Evolutionary conservation across 306 rosid genomes (phyloP), one percentile per base, ranked within the genome.

Genomic region (Pachyrhizus erosus): DNA sequence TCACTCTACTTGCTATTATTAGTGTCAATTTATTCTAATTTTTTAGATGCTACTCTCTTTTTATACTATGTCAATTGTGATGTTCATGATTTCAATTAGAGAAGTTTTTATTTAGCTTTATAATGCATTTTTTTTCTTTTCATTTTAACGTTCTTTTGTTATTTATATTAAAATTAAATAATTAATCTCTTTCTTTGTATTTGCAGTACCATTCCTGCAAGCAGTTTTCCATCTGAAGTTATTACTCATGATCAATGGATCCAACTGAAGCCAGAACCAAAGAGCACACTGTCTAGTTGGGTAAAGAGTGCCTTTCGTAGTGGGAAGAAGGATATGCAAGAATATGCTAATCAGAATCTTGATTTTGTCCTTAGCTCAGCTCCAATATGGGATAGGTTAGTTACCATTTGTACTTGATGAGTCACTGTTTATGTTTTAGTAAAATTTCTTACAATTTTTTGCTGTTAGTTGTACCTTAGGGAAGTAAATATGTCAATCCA

Each of bases 341-440:
- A 89, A 74, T 89, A 96, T 55, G 17, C 78, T 40, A 85, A 78
- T 76, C 91, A 92, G 84, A 89, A 91, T 86, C 91, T 96, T 80
- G 87, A 91, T 78, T 90, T 87, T 45, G 82, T 88, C 46, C 90
- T 96, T 65, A 80, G 88, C 88, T 89, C 98, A 4, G 94, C 99
- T 82, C 99, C 99, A 23, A 89, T 90, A 84, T 96, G 99, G 99
- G 99, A 96, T 77, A 93, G 96, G 99, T 95, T 71, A 61, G 93
- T 89, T 82, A 58, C 65, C 55, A 18, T 82, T 67, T 86, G 15
- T 65, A 26, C 40, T 49, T 69, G 20, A 55, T 18, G 20, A 12
- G 40, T 75, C 77, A 45, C 40, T 79, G 33, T 37, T 27, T 54
- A 37, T 83, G 10, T 77, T 80, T 62, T 20, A 26, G 67, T 65